phyloP scores from a whole-genome alignment of 495 filamentous ascomycete species.

The Hypomontagnella submonticulosa region DNA sequence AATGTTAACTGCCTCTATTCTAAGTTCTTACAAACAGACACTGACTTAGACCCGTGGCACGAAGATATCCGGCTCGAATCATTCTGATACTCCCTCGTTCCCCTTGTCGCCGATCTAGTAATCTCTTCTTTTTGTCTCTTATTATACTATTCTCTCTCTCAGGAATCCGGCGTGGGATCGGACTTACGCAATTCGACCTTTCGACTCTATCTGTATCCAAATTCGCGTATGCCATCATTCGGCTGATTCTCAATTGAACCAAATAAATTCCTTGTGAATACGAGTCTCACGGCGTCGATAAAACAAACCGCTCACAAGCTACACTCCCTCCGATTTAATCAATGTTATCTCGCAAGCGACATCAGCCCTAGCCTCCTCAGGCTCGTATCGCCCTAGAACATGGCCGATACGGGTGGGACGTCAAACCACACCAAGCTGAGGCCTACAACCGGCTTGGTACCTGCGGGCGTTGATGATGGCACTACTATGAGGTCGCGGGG shows the following conservation, averaged over 20 bases:
- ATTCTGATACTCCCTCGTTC: slow-evolving; percentile 18
- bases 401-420: slow-evolving; percentile 44
- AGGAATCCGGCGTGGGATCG: too few species aligned
- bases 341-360: slow-evolving; percentile 43
- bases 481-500: slow-evolving; percentile 44
- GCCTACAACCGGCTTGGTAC: slow-evolving; percentile 43
- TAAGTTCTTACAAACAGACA: slow-evolving; percentile 32
- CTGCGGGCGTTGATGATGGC: slow-evolving; percentile 40
- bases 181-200: not conserved
- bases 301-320: slow-evolving; percentile 7
- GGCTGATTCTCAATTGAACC: slow-evolving; percentile 30
- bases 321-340: slow-evolving; percentile 29
- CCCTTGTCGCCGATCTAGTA: slow-evolving; percentile 7
- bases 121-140: slow-evolving; percentile 15
- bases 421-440: slow-evolving; percentile 37
- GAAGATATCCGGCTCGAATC: slow-evolving; percentile 25
- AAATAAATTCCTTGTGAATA: slow-evolving; percentile 16
- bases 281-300: slow-evolving; percentile 23
- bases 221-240: slow-evolving; percentile 28
- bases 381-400: slow-evolving; percentile 41
- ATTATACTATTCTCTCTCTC: not conserved
- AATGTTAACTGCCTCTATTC: slow-evolving; percentile 22
- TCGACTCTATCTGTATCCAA: slow-evolving; percentile 5
- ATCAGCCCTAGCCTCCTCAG: slow-evolving; percentile 39
- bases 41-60: slow-evolving; percentile 5